phyloP scores from a whole-genome alignment of 371 early-diverging fungal species.

The Apophysomyces ossiformis region DNA sequence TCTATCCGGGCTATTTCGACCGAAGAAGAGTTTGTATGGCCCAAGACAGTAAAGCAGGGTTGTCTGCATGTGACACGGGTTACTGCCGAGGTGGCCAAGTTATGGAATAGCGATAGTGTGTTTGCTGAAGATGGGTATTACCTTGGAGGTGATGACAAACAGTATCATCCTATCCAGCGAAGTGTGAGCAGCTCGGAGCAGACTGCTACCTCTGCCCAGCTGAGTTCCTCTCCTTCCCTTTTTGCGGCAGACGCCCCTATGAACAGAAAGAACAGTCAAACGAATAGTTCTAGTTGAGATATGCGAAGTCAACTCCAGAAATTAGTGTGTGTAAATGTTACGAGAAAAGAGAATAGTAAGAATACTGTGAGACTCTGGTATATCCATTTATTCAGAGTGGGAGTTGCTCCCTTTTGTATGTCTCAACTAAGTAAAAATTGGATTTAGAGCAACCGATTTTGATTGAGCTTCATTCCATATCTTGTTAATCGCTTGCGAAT shows the following conservation, averaged over 20 bases:
- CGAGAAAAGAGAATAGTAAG: too few species aligned
- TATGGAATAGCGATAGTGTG: slow-evolving; percentile 45
- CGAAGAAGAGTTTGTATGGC: slow-evolving; percentile 48
- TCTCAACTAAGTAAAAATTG: too few species aligned
- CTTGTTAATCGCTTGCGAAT: too few species aligned
- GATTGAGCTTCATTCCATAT: too few species aligned
- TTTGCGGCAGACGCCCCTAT: background rate
- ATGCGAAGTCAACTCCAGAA: too few species aligned
- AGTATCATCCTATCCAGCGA: slow-evolving; percentile 1
- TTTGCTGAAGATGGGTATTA: slow-evolving; percentile 46
- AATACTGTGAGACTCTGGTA: too few species aligned
- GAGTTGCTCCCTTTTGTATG: too few species aligned
- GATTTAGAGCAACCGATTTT: too few species aligned
- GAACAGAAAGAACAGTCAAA: slow-evolving; percentile 1
- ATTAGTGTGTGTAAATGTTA: too few species aligned
- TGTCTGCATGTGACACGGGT: slow-evolving; percentile 53
- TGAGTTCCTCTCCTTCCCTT: slow-evolving; percentile 1
- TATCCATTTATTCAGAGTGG: too few species aligned
- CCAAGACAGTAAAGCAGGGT: slow-evolving; percentile 50
- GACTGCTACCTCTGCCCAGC: background rate
- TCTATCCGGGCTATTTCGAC: slow-evolving; percentile 44
- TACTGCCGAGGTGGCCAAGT: slow-evolving; percentile 53
- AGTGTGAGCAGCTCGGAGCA: background rate
- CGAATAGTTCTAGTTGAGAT: background rate
- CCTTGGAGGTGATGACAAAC: slow-evolving; percentile 3